Evolutionary conservation across 371 early-diverging fungal species (phyloP).

Genomic region (Mucor indicus): DNA sequence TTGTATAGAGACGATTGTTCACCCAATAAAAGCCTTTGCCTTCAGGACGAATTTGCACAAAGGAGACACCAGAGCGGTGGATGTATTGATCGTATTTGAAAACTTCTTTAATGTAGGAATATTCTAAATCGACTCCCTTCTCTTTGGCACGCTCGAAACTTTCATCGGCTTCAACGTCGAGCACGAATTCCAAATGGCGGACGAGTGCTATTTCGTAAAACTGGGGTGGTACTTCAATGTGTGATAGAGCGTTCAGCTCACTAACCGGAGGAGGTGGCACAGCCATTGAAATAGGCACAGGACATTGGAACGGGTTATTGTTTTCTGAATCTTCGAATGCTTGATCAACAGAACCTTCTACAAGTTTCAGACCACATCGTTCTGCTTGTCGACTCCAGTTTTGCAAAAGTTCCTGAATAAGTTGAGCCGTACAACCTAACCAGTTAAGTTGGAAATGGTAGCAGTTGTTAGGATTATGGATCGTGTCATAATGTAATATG

Average conservation of each 20-base stretch:
- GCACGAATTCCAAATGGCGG: conserved; percentile 79
- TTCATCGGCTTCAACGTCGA: conserved; percentile 91
- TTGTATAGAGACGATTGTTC: conserved; percentile 79
- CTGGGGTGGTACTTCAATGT: conserved; percentile 62
- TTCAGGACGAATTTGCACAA: conserved; percentile 81
- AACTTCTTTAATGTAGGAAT: conserved; percentile 67
- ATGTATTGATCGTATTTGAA: conserved; percentile 87
- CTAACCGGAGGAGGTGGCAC: conserved; percentile 61
- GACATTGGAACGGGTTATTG: conserved; percentile 89
- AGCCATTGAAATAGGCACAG: conserved; percentile 67
- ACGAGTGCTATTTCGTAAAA: conserved; percentile 84
- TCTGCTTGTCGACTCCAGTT: conserved; percentile 86
- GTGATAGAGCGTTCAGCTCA: conserved; percentile 34
- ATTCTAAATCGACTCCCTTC: conserved; percentile 51
- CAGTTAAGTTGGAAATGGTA: conserved; percentile 95
- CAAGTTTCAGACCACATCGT: conserved; percentile 83
- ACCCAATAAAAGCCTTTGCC: conserved; percentile 87
- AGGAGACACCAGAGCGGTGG: conserved; percentile 87
- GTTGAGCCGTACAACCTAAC: conserved; percentile 90
- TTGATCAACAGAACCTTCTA: conserved; percentile 91
- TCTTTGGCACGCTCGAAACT: conserved; percentile 50
- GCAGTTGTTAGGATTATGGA: conserved; percentile 83
- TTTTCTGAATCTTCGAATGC: conserved; percentile 61
- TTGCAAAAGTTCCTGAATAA: conserved; percentile 86
- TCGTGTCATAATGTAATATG: conserved; percentile 85